Percentiles rank a stretch among this genome's conserved stretches.
Conservation (phyloP, 164 flowering plant species). For the Tetracentron sinense region DNA sequence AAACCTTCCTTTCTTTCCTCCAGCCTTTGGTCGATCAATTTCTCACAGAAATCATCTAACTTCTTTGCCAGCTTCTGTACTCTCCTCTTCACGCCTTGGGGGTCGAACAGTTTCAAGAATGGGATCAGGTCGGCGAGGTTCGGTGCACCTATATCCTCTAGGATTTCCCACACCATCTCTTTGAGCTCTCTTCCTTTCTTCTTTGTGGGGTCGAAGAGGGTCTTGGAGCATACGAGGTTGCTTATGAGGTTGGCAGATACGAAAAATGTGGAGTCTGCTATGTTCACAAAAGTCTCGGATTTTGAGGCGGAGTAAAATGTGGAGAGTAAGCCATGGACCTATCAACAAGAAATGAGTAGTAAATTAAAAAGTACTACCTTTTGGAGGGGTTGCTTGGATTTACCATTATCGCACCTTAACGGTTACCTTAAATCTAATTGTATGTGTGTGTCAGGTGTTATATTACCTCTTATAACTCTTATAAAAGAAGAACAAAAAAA, state of each 20-base stretch:
- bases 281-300: slow-evolving; percentile 13
- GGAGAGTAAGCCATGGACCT: slow-evolving; percentile 21
- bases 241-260: slow-evolving; percentile 28
- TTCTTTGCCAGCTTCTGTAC: slow-evolving; percentile 25
- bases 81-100: slow-evolving; percentile 29
- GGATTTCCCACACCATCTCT: slow-evolving; percentile 30
- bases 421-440: no score
- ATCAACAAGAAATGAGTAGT: not conserved
- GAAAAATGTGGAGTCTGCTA: slow-evolving; percentile 24
- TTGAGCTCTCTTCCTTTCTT: slow-evolving; percentile 28
- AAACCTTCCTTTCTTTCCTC: slow-evolving; percentile 27
- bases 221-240: slow-evolving; percentile 31
- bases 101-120: slow-evolving; percentile 23
- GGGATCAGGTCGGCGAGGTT: slow-evolving; percentile 34
- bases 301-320: slow-evolving; percentile 12
- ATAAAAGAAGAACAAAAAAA: no score
- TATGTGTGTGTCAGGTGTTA: no score
- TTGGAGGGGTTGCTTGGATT: no score
- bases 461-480: no score
- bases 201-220: slow-evolving; percentile 20
- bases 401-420: no score
- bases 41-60: slow-evolving; percentile 33
- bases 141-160: slow-evolving; percentile 28
- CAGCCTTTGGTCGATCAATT: slow-evolving; percentile 28
- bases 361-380: no score